Evolutionary conservation across 2,329 filamentous ascomycete genomes (phyloP).

Genomic region (Trichoderma cornu-damae): DNA sequence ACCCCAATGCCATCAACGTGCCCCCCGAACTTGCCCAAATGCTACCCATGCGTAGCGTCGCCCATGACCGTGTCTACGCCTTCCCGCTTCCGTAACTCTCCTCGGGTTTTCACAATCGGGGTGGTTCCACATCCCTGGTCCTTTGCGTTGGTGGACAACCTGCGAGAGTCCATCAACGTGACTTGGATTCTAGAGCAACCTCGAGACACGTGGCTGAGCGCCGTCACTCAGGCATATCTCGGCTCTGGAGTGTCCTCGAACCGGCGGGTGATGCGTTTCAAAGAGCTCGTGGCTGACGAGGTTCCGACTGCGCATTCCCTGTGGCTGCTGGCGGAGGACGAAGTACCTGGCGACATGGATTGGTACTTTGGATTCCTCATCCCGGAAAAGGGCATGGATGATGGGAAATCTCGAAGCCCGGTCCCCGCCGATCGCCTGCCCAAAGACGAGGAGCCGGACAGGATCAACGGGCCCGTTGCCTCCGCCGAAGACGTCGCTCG

Average conservation of each 20-base stretch:
- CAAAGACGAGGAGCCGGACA: conserved; percentile 27
- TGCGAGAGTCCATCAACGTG: conserved; percentile 56
- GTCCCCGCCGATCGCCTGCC: conserved; percentile 25
- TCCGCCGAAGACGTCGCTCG: conserved; percentile 48
- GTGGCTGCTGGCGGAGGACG: conserved; percentile 71
- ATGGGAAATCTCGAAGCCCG: conserved; percentile 28
- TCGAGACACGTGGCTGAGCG: conserved; percentile 74
- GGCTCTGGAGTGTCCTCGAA: conserved; percentile 55
- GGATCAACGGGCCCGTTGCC: conserved; percentile 45
- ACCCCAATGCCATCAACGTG: conserved; percentile 72
- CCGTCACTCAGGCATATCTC: conserved; percentile 64
- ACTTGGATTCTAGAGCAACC: conserved; percentile 61
- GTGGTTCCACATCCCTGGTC: conserved; percentile 92
- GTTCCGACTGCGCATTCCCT: conserved; percentile 60
- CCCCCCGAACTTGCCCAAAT: conserved; percentile 73
- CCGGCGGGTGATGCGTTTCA: conserved; percentile 67
- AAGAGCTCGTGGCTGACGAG: conserved; percentile 72
- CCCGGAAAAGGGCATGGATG: conserved; percentile 51
- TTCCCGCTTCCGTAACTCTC: conserved; percentile 64
- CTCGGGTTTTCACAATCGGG: conserved; percentile 72
- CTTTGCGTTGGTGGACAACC: conserved; percentile 60
- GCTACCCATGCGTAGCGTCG: conserved; percentile 62
- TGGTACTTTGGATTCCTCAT: conserved; percentile 88
- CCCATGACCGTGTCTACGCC: conserved; percentile 64
- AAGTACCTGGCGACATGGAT: conserved; percentile 65